A percentile compares a stretch with the other conserved stretches of the same genome.
Conservation (phyloP, 2,329 filamentous ascomycete species). For the Verticillium isaacii region DNA sequence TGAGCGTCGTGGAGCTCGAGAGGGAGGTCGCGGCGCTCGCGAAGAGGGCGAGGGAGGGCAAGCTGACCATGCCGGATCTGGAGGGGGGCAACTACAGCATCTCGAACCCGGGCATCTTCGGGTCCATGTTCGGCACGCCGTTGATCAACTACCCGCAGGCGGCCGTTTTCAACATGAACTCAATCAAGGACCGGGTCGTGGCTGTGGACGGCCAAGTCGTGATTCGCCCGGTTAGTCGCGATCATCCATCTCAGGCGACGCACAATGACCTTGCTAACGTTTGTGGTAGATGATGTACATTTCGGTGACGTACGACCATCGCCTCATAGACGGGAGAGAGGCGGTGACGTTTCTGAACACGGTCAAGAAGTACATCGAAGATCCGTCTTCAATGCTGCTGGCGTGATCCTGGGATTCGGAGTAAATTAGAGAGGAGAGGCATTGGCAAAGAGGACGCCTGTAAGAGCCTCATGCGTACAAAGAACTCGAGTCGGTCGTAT, state of each 20-base stretch:
- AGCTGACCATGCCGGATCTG: slow-evolving; percentile 73
- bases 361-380: slow-evolving; percentile 25
- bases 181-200: slow-evolving; percentile 47
- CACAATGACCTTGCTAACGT: neutral
- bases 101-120: slow-evolving; percentile 75
- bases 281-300: slow-evolving; percentile 40
- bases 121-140: slow-evolving; percentile 47
- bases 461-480: too few species aligned
- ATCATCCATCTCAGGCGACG: slow-evolving; percentile 11
- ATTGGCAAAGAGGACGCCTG: too few species aligned
- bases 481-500: too few species aligned
- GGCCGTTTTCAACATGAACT: slow-evolving; percentile 54
- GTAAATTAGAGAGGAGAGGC: too few species aligned
- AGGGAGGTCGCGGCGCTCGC: slow-evolving; percentile 62
- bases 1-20: slow-evolving; percentile 25
- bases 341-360: slow-evolving; percentile 52
- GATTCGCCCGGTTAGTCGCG: slow-evolving; percentile 26
- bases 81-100: slow-evolving; percentile 74
- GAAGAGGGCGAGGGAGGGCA: slow-evolving; percentile 61
- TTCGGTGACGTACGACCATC: slow-evolving; percentile 48
- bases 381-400: slow-evolving; percentile 43
- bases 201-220: slow-evolving; percentile 50
- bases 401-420: slow-evolving; percentile 29
- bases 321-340: slow-evolving; percentile 52
- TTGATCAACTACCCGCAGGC: slow-evolving; percentile 75